phyloP scores from a whole-genome alignment of 73 alveolate species.

The Stentor coeruleus region DNA sequence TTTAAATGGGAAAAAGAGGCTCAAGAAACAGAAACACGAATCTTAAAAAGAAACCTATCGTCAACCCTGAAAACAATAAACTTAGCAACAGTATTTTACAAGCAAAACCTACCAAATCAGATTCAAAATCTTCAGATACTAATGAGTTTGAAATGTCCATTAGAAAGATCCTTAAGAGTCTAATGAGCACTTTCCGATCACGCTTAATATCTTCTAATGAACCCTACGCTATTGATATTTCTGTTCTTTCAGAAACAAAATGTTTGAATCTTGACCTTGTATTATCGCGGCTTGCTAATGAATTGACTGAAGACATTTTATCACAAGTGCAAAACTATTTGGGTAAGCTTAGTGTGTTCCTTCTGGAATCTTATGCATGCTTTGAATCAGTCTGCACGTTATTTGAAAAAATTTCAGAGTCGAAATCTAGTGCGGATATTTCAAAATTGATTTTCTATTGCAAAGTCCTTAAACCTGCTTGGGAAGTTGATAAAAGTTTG shows the following conservation, averaged over 20 bases:
- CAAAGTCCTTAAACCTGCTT: neutral
- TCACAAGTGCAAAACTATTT: neutral
- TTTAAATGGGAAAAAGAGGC: conserved; percentile 9
- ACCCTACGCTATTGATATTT: neutral
- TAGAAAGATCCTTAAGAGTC: neutral
- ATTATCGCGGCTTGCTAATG: neutral
- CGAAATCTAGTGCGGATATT: neutral
- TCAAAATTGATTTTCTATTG: neutral
- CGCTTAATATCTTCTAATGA: neutral
- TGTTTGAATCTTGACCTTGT: neutral
- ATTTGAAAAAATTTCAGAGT: too few relatives aligned
- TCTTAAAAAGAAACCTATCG: neutral
- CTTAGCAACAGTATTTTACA: neutral
- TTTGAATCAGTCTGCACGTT: neutral
- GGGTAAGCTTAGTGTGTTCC: neutral
- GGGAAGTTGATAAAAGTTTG: neutral
- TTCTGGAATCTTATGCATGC: neutral
- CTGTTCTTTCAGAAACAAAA: neutral
- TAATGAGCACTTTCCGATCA: neutral
- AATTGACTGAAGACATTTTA: neutral
- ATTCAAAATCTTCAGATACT: neutral
- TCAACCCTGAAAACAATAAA: neutral
- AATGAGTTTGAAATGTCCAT: neutral
- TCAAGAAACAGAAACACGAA: neutral
- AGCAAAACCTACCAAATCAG: neutral